Base-by-base conservation (phyloP, 805 yeast genomes). In the Sugiyamaella floridensis region DNA sequence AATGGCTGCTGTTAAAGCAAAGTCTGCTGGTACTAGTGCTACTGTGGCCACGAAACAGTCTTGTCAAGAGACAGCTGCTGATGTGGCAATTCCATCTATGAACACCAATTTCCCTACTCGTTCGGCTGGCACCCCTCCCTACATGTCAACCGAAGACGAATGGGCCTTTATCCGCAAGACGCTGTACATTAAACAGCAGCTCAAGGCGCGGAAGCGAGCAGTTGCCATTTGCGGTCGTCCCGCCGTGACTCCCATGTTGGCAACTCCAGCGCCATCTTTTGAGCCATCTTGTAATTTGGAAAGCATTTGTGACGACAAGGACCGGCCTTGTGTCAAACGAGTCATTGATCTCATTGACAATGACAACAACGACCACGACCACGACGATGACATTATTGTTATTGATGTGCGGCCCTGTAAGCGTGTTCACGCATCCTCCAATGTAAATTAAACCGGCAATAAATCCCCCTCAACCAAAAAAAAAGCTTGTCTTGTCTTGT, bases 111-210 rank as follows among this genome's bases (percentile, higher is more conserved):
- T 43, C 19, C 46, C 46, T 12, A 15, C 46, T 9, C 20, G 37
- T 20, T 15, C 32, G 34, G 48, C 41, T 14, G 14, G 16, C 46
- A n/a, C 46, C 34, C 20, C 19, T 42, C 26, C 37, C 37, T 48
- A 43, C 50, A 40, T 50, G 55, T 29, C 50, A 18, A 45, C 32
- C 18, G 20, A 49, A 14, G 47, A 52, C 20, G 48, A 51, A 37
- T 47, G 55, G 53, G 8, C 46, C 37, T 40, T 41, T 50, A 44
- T 51, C 45, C 49, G 51, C n/a, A 18, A 29, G 15, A 49, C 48
- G 32, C 34, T 49, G 18, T 32, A 40, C 15, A 18, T 43, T 19
- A 29, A 45, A 45, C 40, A 45, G 6, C 48, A 45, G 26, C 29
- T 28, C 41, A 45, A 18, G 26, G 48, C 48, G 7, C 48, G 48